Evolutionary conservation across 805 yeast species (phyloP).

Genomic region (Candida maltosa): DNA sequence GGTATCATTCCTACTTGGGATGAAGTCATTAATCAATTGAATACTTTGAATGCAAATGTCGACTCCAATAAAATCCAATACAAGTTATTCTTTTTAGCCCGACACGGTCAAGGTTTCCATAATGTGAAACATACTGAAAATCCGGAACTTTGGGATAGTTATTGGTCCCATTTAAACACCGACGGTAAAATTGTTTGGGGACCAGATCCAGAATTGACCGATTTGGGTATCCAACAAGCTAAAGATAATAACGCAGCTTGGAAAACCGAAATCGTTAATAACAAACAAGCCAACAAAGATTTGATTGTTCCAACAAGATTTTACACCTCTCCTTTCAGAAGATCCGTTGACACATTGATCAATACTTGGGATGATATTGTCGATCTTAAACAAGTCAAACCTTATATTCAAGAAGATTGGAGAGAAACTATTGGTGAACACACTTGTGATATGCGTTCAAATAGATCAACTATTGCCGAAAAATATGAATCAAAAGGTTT

Average conservation of each 20-base stretch:
- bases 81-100: conserved; percentile 45
- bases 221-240: conserved; percentile 44
- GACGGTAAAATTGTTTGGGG: conserved; percentile 50
- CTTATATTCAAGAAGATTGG: conserved; percentile 42
- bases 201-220: conserved; percentile 50
- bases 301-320: conserved; percentile 37
- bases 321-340: conserved; percentile 49
- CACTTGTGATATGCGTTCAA: conserved; percentile 46
- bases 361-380: conserved; percentile 42
- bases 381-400: conserved; percentile 19
- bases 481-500: conserved; percentile 39
- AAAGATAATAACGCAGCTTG: conserved; percentile 40
- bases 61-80: conserved; percentile 25
- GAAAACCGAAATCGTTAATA: conserved; percentile 14
- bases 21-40: conserved; percentile 23
- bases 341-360: conserved; percentile 48
- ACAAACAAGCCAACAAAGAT: conserved; percentile 9
- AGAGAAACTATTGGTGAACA: conserved; percentile 51
- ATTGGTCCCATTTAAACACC: conserved; percentile 42
- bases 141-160: conserved; percentile 45
- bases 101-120: conserved; percentile 57
- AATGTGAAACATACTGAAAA: conserved; percentile 44
- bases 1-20: conserved; percentile 40
- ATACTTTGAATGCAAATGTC: conserved; percentile 30
- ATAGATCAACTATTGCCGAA: conserved; percentile 32